Conservation (phyloP, 768 basidiomycete species). For the Ramaria rubella region DNA sequence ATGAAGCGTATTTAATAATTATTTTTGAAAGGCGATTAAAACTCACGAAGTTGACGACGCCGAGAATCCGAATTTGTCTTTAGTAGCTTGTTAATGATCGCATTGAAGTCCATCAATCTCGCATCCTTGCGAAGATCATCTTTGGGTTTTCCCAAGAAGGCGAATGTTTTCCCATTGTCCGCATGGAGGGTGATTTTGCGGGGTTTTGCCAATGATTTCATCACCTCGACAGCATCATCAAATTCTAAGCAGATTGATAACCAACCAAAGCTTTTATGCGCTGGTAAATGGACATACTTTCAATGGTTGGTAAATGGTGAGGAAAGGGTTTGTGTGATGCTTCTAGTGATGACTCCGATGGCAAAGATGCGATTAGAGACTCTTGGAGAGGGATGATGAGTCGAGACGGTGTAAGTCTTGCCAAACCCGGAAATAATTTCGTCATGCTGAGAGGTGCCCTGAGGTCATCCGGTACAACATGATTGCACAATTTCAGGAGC, state of each 20-base stretch:
- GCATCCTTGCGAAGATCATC: constrained; percentile 98
- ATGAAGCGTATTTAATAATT: constrained; percentile 7
- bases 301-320: constrained; percentile 63
- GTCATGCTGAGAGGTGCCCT: constrained; percentile 40
- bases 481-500: constrained; percentile 61
- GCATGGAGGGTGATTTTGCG: constrained; percentile 84
- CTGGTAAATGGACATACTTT: constrained; percentile 38
- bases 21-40: not conserved
- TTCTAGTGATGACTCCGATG: constrained; percentile 58
- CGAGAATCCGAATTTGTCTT: constrained; percentile 93
- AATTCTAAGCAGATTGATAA: constrained; percentile 45
- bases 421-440: constrained; percentile 49
- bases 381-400: constrained; percentile 91
- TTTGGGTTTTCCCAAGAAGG: constrained; percentile 93
- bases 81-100: constrained; percentile 93
- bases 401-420: constrained; percentile 48
- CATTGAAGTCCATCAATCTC: constrained; percentile 94
- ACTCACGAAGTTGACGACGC: constrained; percentile 80
- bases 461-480: constrained; percentile 35
- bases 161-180: constrained; percentile 76
- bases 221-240: constrained; percentile 77
- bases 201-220: constrained; percentile 87
- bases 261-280: not conserved
- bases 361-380: constrained; percentile 84
- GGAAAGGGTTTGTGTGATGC: constrained; percentile 79